Evolutionary conservation across 2,329 filamentous ascomycete genomes (phyloP).

Genomic region (Penicillium olsonii): DNA sequence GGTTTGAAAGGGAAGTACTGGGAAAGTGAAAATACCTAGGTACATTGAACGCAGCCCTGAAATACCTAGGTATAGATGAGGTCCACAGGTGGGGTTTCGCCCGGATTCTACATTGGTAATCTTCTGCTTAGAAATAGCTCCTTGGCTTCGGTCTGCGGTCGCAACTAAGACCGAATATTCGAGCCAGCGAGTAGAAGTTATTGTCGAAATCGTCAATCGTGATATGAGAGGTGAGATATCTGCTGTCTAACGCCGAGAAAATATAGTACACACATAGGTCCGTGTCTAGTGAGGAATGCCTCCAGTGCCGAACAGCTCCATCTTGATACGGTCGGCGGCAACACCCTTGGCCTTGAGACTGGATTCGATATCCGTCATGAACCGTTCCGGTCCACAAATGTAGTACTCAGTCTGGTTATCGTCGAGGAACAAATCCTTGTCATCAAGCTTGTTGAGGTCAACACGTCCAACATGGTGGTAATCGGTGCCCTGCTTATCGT

Average conservation of each 20-base stretch:
- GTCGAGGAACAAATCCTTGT: slow-evolving; percentile 57
- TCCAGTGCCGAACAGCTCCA: slow-evolving; percentile 70
- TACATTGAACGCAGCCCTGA: no score
- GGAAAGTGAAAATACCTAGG: no score
- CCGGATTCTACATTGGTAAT: neutral
- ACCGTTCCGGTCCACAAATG: slow-evolving; percentile 68
- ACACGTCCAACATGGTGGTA: slow-evolving; percentile 63
- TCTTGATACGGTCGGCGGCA: slow-evolving; percentile 58
- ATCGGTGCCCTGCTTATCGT: slow-evolving; percentile 55
- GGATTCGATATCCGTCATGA: slow-evolving; percentile 65
- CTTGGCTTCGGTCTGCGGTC: neutral
- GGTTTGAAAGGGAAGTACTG: no score
- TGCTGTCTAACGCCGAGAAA: neutral
- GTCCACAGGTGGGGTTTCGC: neutral
- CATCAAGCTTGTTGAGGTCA: slow-evolving; percentile 58
- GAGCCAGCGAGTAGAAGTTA: neutral
- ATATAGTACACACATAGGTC: neutral
- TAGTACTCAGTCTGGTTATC: slow-evolving; percentile 65
- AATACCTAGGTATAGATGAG: no score
- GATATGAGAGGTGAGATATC: slow-evolving; percentile 8
- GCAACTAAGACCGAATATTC: neutral
- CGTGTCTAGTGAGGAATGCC: slow-evolving; percentile 27
- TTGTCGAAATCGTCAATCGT: slow-evolving; percentile 3
- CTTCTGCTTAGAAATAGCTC: neutral
- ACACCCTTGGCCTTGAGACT: slow-evolving; percentile 61